phyloP scores from a whole-genome alignment of 345 rosid species.

The Salix exigua region DNA sequence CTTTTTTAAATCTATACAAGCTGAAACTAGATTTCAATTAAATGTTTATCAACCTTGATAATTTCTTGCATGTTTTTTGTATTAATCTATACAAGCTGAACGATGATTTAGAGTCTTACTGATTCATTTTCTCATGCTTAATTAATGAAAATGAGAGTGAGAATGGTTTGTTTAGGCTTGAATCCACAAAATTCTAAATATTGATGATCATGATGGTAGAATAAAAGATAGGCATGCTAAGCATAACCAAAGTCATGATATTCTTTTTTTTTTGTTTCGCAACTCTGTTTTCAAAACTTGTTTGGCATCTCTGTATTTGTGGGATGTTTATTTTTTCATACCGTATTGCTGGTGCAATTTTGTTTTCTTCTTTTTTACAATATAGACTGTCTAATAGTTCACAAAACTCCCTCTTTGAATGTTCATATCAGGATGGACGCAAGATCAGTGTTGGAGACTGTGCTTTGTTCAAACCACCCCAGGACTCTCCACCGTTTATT shows the following conservation, averaged over 20 bases:
- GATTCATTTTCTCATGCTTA: neutral
- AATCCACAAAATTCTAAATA: neutral
- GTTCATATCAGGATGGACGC: slow-evolving; percentile 64
- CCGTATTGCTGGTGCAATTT: neutral
- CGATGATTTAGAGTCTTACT: neutral
- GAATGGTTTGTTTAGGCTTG: neutral
- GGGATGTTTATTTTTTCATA: neutral
- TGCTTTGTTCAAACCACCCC: slow-evolving; percentile 82
- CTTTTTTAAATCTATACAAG: neutral
- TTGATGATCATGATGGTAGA: neutral
- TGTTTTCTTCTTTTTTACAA: neutral
- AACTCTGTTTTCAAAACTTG: neutral
- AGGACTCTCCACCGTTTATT: slow-evolving; percentile 85
- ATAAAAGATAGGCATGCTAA: neutral
- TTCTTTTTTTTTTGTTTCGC: neutral
- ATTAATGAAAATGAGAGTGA: neutral
- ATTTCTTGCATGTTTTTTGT: neutral
- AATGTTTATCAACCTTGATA: neutral
- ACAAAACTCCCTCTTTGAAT: neutral
- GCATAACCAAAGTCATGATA: neutral
- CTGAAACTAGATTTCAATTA: neutral
- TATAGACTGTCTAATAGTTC: neutral
- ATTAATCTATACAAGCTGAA: neutral
- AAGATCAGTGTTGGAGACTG: slow-evolving; percentile 81
- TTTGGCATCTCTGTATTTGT: neutral